phyloP scores from a whole-genome alignment of 1,284 basidiomycete genomes.

The Tremellales sp. region DNA sequence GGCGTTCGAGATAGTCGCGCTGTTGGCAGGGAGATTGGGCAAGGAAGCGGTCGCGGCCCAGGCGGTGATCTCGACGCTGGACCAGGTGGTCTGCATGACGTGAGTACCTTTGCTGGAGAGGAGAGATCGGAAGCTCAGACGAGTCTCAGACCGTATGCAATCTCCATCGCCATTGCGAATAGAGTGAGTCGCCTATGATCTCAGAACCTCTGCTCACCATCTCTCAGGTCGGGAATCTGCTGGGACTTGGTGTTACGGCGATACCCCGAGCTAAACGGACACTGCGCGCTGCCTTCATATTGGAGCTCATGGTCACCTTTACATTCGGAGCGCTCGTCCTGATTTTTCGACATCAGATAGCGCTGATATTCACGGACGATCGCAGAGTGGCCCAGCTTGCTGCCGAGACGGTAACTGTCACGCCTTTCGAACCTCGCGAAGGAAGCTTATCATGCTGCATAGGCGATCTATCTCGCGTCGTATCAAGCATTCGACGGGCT shows the following conservation, averaged over 20 bases:
- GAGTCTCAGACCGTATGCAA: slow-evolving; percentile 18
- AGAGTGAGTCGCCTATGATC: slow-evolving; percentile 10
- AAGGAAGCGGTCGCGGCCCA: slow-evolving; percentile 28
- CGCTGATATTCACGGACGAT: slow-evolving; percentile 22
- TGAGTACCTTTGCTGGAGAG: not conserved
- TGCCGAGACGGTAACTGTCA: slow-evolving; percentile 7
- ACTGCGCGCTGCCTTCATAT: slow-evolving; percentile 22
- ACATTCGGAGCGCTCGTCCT: slow-evolving; percentile 15
- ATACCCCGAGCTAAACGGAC: slow-evolving; percentile 19
- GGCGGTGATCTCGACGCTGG: slow-evolving; percentile 23
- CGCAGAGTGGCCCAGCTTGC: slow-evolving; percentile 18
- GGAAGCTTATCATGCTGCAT: slow-evolving; percentile 7
- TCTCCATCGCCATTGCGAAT: slow-evolving; percentile 21
- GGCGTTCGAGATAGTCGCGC: slow-evolving; percentile 30
- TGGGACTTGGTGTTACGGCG: slow-evolving; percentile 25
- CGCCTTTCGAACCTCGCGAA: slow-evolving; percentile 4
- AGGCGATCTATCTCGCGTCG: slow-evolving; percentile 19
- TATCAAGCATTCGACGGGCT: slow-evolving; percentile 28
- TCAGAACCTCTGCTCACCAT: slow-evolving; percentile 6
- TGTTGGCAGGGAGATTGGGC: slow-evolving; percentile 30
- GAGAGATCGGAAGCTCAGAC: not conserved
- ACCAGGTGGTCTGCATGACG: slow-evolving; percentile 18
- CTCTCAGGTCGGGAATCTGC: slow-evolving; percentile 26
- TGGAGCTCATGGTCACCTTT: slow-evolving; percentile 18
- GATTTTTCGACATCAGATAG: slow-evolving; percentile 18